Conservation (phyloP, 2,329 filamentous ascomycete species). For the Berkeleyomyces rouxiae region DNA sequence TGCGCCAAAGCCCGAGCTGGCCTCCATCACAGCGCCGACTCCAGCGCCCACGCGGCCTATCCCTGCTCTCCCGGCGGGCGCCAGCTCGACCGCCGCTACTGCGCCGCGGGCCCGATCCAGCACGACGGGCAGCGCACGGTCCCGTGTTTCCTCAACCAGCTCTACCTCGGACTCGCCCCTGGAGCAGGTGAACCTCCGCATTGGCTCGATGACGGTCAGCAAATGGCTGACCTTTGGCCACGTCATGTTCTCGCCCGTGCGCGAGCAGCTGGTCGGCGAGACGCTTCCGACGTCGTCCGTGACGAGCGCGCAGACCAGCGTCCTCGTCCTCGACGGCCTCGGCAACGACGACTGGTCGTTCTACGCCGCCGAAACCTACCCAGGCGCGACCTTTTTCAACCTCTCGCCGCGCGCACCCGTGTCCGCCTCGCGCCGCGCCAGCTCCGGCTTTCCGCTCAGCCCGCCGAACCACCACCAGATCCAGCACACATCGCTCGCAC, state of each 20-base stretch:
- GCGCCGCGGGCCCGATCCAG: not conserved
- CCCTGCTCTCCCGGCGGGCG: not conserved
- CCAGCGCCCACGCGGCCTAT: not conserved
- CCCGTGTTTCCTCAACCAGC: slow-evolving; percentile 22
- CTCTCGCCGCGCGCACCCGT: slow-evolving; percentile 42
- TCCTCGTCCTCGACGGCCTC: slow-evolving; percentile 66
- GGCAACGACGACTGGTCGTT: slow-evolving; percentile 84
- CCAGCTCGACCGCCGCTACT: not conserved
- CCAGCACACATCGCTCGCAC: slow-evolving; percentile 43
- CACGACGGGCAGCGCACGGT: not conserved
- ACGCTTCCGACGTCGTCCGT: not conserved
- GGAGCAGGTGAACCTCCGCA: slow-evolving; percentile 57
- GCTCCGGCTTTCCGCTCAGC: slow-evolving; percentile 34
- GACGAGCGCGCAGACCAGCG: slow-evolving; percentile 32
- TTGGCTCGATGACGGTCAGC: slow-evolving; percentile 69
- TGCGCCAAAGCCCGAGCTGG: slow-evolving; percentile 18
- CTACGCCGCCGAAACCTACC: slow-evolving; percentile 68
- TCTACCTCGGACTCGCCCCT: slow-evolving; percentile 42
- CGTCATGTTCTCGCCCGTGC: slow-evolving; percentile 64
- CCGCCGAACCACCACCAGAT: slow-evolving; percentile 62
- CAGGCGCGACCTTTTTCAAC: slow-evolving; percentile 59
- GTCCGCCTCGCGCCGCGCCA: slow-evolving; percentile 27
- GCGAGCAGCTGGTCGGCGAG: slow-evolving; percentile 19
- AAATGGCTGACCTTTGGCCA: slow-evolving; percentile 79
- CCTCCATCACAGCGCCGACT: not conserved